Base-by-base conservation (phyloP, 257 asterid species). In the Nicotiana attenuata region DNA sequence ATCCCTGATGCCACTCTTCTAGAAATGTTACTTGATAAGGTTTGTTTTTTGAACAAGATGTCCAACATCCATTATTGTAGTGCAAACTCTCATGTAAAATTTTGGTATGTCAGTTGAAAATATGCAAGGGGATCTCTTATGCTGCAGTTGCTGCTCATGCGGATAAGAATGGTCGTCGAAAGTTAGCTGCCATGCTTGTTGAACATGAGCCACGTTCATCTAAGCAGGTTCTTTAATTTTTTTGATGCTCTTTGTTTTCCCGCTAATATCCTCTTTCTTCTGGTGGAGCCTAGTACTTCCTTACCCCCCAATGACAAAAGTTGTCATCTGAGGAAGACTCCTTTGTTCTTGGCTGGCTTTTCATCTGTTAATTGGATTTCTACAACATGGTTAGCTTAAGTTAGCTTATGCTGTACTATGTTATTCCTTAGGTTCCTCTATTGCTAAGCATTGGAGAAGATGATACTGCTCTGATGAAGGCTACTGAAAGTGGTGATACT, bases 111-210 rank as follows among this genome's bases (percentile, higher is more conserved):
- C 93, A 96, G 99, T 91, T 96, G 86, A 96, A 90, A 91, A 85
- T 94, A 85, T 96, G 98, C 93, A 96, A 93, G 89, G 96, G 98
- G 78, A 96, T 96, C 85, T 94, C 99, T 66, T 96, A 94, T 92
- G 99, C 99, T 78, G 99, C 98, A 50, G 97, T 94, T 82, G 98
- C 98, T 83, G 95, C 94, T 85, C 98, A 96, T 83, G 33, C 98
- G 53, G 97, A 96, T 84, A 94, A 96, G 86, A 88, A 84, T 85
- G 98, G 99, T 82, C 97, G 97, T 38, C 90, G 99, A 80, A 96
- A 96, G 91, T 86, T 96, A 88, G 98, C 98, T 87, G 97, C 99
- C 71, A 92, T 96, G 98, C 97, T 96, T 84, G 91, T 94, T 83
- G 97, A 94, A 85, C 97, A 94, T 20, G 99, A 96, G 86, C 98